These are phyloP conservation scores for Ajuga chamaepitys DNA, from an alignment of 257 asterid genomes.

Conservation along the genomic window DNA sequence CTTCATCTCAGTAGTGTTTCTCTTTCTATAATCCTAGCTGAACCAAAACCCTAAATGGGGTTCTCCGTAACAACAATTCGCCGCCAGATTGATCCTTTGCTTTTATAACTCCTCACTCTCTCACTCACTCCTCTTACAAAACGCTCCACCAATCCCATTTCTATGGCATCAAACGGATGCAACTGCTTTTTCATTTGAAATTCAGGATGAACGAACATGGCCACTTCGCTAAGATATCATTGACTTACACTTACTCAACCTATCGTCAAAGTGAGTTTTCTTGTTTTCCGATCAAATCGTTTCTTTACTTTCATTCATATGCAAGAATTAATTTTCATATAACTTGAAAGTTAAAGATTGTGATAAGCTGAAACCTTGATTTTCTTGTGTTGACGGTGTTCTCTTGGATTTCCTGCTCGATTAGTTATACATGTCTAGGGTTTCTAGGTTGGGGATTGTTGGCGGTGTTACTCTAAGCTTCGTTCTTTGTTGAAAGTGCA, in stretches of 20 bases:
- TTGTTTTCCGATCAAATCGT: conserved; percentile 19
- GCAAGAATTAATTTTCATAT: conserved; percentile 11
- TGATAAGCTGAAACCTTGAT: conserved; percentile 16
- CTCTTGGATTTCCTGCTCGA: not conserved
- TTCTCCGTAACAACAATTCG: conserved; percentile 56
- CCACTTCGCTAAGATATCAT: conserved; percentile 12
- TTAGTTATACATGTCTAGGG: conserved; percentile 17
- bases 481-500: conserved; percentile 19
- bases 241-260: conserved; percentile 13
- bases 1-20: not conserved
- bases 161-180: conserved; percentile 2
- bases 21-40: conserved; percentile 18
- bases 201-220: conserved; percentile 21
- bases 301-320: conserved; percentile 17
- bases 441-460: conserved; percentile 19
- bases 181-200: conserved; percentile 11
- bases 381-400: conserved; percentile 21
- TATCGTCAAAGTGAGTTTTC: conserved; percentile 18
- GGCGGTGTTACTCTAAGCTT: conserved; percentile 14
- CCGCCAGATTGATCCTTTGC: conserved; percentile 63
- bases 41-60: conserved; percentile 76
- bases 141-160: conserved; percentile 17
- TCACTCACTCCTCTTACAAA: conserved; percentile 16
- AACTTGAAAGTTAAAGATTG: conserved; percentile 36
- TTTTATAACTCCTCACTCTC: conserved; percentile 19